Percentiles rank a stretch among this genome's conserved stretches.
Conservation (phyloP, 2,329 filamentous ascomycete genomes). For the Atkinsonella texensis region DNA sequence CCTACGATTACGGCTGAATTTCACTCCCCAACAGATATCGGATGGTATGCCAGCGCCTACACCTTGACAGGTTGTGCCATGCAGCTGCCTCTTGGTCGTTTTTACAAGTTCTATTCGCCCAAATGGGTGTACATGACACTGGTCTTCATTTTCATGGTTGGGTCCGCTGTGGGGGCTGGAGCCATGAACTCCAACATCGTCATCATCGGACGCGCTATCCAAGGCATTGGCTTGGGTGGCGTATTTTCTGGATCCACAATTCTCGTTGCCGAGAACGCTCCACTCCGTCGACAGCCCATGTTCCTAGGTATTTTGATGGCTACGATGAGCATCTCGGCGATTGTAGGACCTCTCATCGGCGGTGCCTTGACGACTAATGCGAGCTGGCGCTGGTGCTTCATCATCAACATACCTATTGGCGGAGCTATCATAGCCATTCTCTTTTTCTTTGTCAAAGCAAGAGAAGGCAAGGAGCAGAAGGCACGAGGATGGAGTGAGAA, state of each 20-base stretch:
- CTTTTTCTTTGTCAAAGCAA: too few species aligned
- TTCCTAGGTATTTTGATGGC: background rate
- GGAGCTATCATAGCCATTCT: too few species aligned
- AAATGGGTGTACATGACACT: conserved; percentile 15
- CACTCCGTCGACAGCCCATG: conserved; percentile 2
- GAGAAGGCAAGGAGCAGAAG: too few species aligned
- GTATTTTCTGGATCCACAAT: conserved; percentile 21
- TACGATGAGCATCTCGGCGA: conserved; percentile 9
- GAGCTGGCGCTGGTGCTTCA: conserved; percentile 19
- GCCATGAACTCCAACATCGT: conserved; percentile 20
- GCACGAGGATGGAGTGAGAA: background rate
- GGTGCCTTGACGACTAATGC: conserved; percentile 13
- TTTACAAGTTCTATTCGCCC: conserved; percentile 18
- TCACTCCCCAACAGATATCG: conserved; percentile 29
- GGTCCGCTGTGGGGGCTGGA: conserved; percentile 13
- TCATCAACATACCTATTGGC: background rate
- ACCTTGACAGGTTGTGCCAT: conserved; percentile 14
- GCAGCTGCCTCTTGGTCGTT: conserved; percentile 15
- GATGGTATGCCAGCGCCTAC: conserved; percentile 22
- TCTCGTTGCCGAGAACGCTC: conserved; percentile 5
- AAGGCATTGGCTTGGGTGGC: conserved; percentile 24
- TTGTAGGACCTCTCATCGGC: conserved; percentile 11
- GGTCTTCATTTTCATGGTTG: conserved; percentile 14
- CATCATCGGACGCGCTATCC: conserved; percentile 25
- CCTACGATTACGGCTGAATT: conserved; percentile 22